phyloP scores from a whole-genome alignment of 2,329 filamentous ascomycete genomes.

The Alternaria dauci region DNA sequence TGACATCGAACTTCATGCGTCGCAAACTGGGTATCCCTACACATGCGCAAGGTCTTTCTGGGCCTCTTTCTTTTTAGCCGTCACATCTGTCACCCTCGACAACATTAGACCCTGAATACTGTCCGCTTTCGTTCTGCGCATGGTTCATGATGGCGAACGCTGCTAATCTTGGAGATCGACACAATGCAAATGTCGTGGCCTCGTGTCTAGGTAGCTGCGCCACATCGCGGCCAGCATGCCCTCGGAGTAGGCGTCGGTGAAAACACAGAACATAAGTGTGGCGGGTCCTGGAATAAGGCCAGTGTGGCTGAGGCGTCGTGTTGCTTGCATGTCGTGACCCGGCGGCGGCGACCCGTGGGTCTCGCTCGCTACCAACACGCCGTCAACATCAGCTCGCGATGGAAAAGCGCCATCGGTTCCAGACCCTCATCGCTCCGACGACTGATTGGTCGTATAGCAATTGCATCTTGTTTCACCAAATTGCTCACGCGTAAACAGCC shows the following conservation, averaged over 20 bases:
- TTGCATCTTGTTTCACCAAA: slow-evolving; percentile 24
- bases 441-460: slow-evolving; percentile 20
- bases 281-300: slow-evolving; percentile 18
- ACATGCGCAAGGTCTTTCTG: slow-evolving; percentile 32
- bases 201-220: slow-evolving; percentile 23
- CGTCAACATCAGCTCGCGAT: slow-evolving; percentile 16
- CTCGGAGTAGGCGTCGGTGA: slow-evolving; percentile 11
- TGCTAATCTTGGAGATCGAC: slow-evolving; percentile 12
- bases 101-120: slow-evolving; percentile 16
- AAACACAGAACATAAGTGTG: slow-evolving; percentile 6
- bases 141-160: neutral
- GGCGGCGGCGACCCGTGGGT: slow-evolving; percentile 11
- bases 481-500: slow-evolving; percentile 10
- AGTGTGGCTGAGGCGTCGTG: slow-evolving; percentile 19
- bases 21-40: slow-evolving; percentile 21
- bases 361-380: slow-evolving; percentile 18
- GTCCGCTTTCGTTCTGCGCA: slow-evolving; percentile 4
- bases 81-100: slow-evolving; percentile 4
- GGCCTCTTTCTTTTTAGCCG: slow-evolving; percentile 18
- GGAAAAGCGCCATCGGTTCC: slow-evolving; percentile 18
- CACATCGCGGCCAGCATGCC: slow-evolving; percentile 25
- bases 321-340: slow-evolving; percentile 8
- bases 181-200: slow-evolving; percentile 19
- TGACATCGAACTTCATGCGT: slow-evolving; percentile 28
- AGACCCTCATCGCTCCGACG: neutral